These are phyloP conservation scores for Aegilops tauschii DNA, from an alignment of 176 grass and related monocot species.

Conservation along the genomic window DNA sequence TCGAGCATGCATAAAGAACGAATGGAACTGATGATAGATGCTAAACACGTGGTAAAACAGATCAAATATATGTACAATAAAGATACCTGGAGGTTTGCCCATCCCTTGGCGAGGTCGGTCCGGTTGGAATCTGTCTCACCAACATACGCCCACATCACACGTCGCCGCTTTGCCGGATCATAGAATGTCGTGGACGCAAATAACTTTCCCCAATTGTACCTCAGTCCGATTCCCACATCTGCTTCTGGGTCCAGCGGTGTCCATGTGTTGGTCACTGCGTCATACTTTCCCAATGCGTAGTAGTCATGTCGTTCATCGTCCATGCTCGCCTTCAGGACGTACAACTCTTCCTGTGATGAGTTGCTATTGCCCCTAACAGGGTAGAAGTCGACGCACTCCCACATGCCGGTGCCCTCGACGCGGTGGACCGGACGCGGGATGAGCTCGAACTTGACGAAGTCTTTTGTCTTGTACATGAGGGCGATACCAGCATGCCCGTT, in stretches of 20 bases:
- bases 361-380: neutral
- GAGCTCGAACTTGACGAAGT: neutral
- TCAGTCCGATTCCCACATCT: conserved; percentile 71
- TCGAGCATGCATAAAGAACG: no score
- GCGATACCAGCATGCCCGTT: neutral
- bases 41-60: neutral
- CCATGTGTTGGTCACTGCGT: conserved; percentile 36
- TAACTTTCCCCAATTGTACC: conserved; percentile 82
- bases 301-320: conserved; percentile 78
- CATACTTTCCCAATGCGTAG: conserved; percentile 73
- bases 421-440: neutral
- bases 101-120: conserved; percentile 62
- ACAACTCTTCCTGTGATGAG: conserved; percentile 30
- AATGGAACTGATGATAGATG: no score
- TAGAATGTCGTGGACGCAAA: conserved; percentile 90
- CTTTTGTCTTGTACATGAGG: neutral
- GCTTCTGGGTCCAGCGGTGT: conserved; percentile 45
- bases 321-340: conserved; percentile 80
- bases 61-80: neutral
- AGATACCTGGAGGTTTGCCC: conserved; percentile 63
- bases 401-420: neutral
- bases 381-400: neutral
- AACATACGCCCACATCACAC: conserved; percentile 72
- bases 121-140: conserved; percentile 73
- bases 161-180: conserved; percentile 45